These are phyloP conservation scores for Clausena lansium DNA, from an alignment of 345 rosid species.

Conservation along the genomic window DNA sequence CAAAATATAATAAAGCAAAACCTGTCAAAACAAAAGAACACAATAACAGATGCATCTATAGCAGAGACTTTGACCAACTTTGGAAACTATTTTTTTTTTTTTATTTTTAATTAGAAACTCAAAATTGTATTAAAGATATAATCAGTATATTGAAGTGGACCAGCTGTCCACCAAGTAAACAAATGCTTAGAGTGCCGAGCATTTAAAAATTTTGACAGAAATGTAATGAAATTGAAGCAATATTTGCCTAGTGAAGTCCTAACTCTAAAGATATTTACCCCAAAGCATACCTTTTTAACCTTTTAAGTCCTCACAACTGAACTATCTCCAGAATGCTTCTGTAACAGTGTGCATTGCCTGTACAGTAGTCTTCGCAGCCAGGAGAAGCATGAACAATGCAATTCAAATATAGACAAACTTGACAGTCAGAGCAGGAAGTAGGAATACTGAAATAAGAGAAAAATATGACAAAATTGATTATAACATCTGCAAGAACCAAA, in stretches of 20 bases:
- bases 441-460: background rate
- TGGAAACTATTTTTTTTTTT: background rate
- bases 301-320: background rate
- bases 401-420: background rate
- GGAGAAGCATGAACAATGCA: background rate
- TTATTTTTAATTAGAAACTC: too few species aligned
- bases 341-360: background rate
- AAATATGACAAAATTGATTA: background rate
- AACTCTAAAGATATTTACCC: background rate
- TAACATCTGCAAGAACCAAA: too few species aligned
- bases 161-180: too few species aligned
- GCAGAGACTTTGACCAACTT: background rate
- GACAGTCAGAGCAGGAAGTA: background rate
- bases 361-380: background rate
- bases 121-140: too few species aligned
- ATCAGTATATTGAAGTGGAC: too few species aligned
- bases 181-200: background rate
- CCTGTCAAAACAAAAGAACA: background rate
- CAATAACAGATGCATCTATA: background rate
- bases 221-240: background rate
- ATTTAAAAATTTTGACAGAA: background rate
- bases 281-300: constrained; percentile 3
- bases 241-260: background rate
- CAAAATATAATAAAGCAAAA: background rate
- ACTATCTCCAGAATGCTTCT: background rate